A percentile compares a stretch with the other conserved stretches of the same genome.
Evolutionary conservation across 768 basidiomycete genomes (phyloP).

Genomic region (Daedaleopsis sinensis): DNA sequence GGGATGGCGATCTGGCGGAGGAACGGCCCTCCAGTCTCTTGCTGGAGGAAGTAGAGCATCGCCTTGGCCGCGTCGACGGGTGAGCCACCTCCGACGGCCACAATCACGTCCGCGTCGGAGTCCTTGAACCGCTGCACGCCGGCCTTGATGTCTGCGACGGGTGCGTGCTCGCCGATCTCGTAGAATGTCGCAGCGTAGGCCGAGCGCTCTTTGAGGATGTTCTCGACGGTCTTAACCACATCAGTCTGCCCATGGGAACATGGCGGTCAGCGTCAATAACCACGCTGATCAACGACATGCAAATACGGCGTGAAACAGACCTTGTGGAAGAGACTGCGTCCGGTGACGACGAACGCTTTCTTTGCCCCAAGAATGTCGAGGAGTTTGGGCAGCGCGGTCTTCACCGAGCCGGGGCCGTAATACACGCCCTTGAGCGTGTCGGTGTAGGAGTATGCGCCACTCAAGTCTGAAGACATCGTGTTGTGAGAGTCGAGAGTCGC

Average conservation of each 20-base stretch:
- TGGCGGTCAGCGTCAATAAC: background rate
- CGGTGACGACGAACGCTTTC: constrained; percentile 74
- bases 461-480: constrained; percentile 26
- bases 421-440: constrained; percentile 68
- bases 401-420: constrained; percentile 72
- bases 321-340: constrained; percentile 68
- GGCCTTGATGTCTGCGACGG: constrained; percentile 63
- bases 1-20: constrained; percentile 77
- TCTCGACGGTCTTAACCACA: constrained; percentile 57
- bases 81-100: constrained; percentile 80
- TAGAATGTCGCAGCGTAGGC: constrained; percentile 72
- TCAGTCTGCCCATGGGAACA: constrained; percentile 48
- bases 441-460: constrained; percentile 68
- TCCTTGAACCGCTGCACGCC: constrained; percentile 59
- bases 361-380: constrained; percentile 54
- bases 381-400: constrained; percentile 65
- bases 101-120: constrained; percentile 64
- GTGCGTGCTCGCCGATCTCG: constrained; percentile 74
- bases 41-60: constrained; percentile 63
- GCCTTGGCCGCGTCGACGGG: constrained; percentile 80
- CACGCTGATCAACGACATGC: no score
- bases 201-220: constrained; percentile 54
- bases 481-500: background rate
- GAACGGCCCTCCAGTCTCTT: constrained; percentile 54
- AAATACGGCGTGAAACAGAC: constrained; percentile 35